Evolutionary conservation across 257 asterid genomes (phyloP).

Genomic region (Solanum virginianum): DNA sequence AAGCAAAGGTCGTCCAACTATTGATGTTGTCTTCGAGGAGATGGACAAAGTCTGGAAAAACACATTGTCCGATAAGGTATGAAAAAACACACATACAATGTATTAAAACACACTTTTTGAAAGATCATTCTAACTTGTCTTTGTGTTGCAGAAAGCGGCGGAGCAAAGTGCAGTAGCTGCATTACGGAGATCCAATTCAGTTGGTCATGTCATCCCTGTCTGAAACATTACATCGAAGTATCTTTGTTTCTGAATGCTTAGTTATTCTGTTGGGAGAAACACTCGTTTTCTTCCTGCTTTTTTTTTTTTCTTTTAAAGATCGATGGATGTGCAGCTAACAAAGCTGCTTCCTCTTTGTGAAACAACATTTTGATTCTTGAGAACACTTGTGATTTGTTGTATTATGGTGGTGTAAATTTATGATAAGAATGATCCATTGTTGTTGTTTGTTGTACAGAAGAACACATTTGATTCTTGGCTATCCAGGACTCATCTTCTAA

Average conservation of each 20-base stretch:
- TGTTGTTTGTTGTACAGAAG: not conserved
- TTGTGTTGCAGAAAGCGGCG: not conserved
- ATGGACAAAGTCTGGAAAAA: constrained; percentile 61
- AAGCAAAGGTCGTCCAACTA: constrained; percentile 66
- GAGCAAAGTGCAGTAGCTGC: not conserved
- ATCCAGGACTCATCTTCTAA: not conserved
- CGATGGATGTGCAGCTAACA: not conserved
- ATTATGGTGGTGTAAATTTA: not conserved
- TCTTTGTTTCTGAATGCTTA: not conserved
- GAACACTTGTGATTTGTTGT: not conserved
- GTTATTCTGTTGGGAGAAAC: not conserved
- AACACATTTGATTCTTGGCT: not conserved
- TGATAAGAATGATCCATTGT: not conserved
- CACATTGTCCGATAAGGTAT: constrained; percentile 34
- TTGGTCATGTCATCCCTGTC: not conserved
- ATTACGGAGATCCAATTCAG: not conserved
- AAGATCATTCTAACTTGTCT: not conserved
- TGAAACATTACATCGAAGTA: not conserved
- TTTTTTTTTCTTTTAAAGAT: not conserved
- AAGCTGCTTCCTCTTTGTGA: not conserved
- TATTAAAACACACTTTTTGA: not conserved
- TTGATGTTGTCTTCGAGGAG: constrained; percentile 51
- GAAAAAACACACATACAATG: not conserved
- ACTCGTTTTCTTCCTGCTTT: not conserved
- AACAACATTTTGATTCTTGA: not conserved